Conservation (phyloP, 495 filamentous ascomycete species). For the Hypoxylon fuscum region DNA sequence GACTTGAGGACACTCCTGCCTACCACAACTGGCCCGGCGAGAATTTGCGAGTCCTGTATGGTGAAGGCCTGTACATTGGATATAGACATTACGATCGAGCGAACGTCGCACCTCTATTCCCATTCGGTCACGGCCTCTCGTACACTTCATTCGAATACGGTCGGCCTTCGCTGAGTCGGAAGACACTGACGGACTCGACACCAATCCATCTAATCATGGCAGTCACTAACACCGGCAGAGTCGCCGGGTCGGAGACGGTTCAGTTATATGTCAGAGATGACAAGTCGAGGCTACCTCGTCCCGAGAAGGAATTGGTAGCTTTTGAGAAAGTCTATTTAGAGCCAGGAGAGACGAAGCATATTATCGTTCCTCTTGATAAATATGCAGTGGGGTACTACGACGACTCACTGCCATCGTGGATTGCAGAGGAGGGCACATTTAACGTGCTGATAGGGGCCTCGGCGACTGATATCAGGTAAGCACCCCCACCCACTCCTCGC, state of each 20-base stretch:
- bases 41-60: conserved; percentile 79
- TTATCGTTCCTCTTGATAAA: conserved; percentile 73
- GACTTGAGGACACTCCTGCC: conserved; percentile 80
- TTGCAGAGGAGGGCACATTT: conserved; percentile 80
- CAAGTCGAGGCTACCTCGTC: conserved; percentile 66
- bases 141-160: conserved; percentile 81
- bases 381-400: conserved; percentile 86
- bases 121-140: conserved; percentile 85
- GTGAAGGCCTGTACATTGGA: conserved; percentile 84
- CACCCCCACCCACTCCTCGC: conserved; percentile 21
- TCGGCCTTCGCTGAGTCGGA: conserved; percentile 61
- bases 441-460: conserved; percentile 69
- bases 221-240: conserved; percentile 72
- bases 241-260: conserved; percentile 77
- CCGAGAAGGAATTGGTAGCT: conserved; percentile 79
- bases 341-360: conserved; percentile 72
- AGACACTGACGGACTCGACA: conserved; percentile 60
- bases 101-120: conserved; percentile 72
- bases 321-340: conserved; percentile 81
- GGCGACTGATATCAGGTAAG: conserved; percentile 57
- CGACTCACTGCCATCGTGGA: conserved; percentile 73
- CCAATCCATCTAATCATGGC: conserved; percentile 68
- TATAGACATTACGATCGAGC: conserved; percentile 84
- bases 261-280: conserved; percentile 77
- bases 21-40: conserved; percentile 88